Evolutionary conservation across 1,284 basidiomycete genomes (phyloP).

Genomic region (Ceratobasidium sp.): DNA sequence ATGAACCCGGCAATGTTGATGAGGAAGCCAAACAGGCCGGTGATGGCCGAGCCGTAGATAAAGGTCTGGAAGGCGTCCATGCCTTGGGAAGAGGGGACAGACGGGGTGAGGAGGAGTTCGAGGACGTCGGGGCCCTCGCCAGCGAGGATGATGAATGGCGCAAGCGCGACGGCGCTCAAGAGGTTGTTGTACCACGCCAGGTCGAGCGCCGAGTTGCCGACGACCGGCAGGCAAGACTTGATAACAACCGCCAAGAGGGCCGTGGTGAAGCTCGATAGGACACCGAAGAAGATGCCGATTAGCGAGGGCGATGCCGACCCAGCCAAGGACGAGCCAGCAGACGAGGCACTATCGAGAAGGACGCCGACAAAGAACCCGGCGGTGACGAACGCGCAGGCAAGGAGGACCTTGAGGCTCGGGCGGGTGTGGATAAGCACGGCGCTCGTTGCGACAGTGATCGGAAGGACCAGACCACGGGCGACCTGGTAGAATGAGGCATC

Average conservation of each 20-base stretch:
- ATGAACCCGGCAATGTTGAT: conserved; percentile 88
- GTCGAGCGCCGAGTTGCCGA: conserved; percentile 78
- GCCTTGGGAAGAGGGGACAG: conserved; percentile 51
- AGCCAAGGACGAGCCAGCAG: conserved; percentile 56
- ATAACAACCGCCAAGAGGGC: conserved; percentile 86
- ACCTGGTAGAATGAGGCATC: conserved; percentile 92
- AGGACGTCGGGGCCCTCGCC: conserved; percentile 74
- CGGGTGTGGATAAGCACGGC: conserved; percentile 74
- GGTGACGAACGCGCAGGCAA: conserved; percentile 78
- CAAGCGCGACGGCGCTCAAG: conserved; percentile 65
- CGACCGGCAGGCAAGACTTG: conserved; percentile 78
- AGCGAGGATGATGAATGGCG: conserved; percentile 71
- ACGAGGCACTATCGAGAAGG: conserved; percentile 71
- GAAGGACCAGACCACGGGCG: conserved; percentile 86
- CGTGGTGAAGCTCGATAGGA: conserved; percentile 79
- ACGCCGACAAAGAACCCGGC: conserved; percentile 86
- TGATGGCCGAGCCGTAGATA: conserved; percentile 78
- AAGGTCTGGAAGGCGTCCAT: conserved; percentile 72
- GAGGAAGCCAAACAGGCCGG: conserved; percentile 83
- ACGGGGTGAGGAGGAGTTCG: conserved; percentile 63
- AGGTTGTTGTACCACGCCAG: conserved; percentile 88
- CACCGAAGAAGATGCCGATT: conserved; percentile 76
- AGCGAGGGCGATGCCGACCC: conserved; percentile 50
- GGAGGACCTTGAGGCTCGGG: conserved; percentile 74
- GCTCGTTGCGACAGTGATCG: conserved; percentile 84